A percentile compares a stretch with the other conserved stretches of the same genome.
phyloP scores from a whole-genome alignment of 2,329 filamentous ascomycete species.

The Aspergillus persii region DNA sequence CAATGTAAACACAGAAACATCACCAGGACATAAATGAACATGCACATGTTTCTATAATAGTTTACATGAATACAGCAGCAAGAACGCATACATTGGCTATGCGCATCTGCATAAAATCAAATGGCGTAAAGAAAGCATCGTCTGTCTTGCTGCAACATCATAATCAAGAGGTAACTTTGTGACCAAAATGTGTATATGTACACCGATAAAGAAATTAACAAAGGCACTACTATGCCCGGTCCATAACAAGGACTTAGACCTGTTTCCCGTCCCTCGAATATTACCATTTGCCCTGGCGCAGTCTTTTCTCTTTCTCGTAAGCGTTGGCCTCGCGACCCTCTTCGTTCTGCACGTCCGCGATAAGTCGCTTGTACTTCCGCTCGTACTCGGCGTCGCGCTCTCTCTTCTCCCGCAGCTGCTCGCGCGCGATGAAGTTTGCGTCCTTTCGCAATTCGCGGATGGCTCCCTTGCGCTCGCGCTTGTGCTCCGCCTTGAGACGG shows the following conservation, averaged over 20 bases:
- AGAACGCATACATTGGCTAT: neutral
- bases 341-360: constrained; percentile 93
- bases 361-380: constrained; percentile 87
- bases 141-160: neutral
- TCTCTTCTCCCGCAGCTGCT: constrained; percentile 89
- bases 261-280: neutral
- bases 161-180: too few relatives aligned
- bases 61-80: neutral
- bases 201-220: neutral
- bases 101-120: neutral
- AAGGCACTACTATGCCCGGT: neutral
- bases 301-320: constrained; percentile 82
- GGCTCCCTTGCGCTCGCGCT: constrained; percentile 91
- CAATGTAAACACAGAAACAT: neutral
- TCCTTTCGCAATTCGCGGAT: constrained; percentile 94
- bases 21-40: neutral
- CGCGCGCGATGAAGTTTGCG: constrained; percentile 85
- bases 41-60: neutral
- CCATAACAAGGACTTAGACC: neutral
- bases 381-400: constrained; percentile 91
- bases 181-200: neutral
- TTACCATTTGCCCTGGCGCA: constrained; percentile 63
- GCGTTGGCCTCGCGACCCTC: constrained; percentile 82
- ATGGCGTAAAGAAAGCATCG: neutral
- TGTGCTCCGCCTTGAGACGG: constrained; percentile 86